Conservation (phyloP, 192 early-diverging fungal genomes). For the Umbelopsis ramanniana region DNA sequence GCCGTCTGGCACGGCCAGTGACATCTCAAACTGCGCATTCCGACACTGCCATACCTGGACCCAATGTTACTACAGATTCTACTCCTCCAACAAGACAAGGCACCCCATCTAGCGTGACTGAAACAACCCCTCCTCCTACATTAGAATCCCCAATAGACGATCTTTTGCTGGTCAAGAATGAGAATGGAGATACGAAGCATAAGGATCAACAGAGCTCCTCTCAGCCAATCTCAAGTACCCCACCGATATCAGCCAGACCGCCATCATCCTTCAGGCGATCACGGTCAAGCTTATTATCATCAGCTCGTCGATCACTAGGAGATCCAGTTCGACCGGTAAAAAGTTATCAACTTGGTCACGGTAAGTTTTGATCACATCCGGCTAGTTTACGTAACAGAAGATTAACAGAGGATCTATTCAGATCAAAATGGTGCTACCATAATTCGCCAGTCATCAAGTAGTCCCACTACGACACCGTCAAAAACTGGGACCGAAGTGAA, state of each 20-base stretch:
- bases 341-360: slow-evolving; percentile 4
- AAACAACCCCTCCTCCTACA: neutral
- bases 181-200: neutral
- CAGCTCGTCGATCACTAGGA: neutral
- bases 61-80: neutral
- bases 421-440: neutral
- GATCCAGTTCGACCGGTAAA: slow-evolving; percentile 16
- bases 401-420: neutral
- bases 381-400: neutral
- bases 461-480: neutral
- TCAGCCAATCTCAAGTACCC: neutral
- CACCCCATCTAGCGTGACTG: neutral
- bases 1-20: slow-evolving; percentile 10
- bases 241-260: neutral
- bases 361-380: neutral
- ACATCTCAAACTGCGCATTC: neutral
- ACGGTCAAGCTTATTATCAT: slow-evolving; percentile 2
- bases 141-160: neutral
- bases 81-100: neutral
- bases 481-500: neutral
- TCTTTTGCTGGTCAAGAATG: neutral
- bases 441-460: neutral
- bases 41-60: neutral
- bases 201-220: neutral
- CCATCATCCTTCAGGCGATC: neutral